Evolutionary conservation across 352 stramenopile species (phyloP), one percentile per base, ranked within the genome.

Genomic region (Pythium angustatum): DNA sequence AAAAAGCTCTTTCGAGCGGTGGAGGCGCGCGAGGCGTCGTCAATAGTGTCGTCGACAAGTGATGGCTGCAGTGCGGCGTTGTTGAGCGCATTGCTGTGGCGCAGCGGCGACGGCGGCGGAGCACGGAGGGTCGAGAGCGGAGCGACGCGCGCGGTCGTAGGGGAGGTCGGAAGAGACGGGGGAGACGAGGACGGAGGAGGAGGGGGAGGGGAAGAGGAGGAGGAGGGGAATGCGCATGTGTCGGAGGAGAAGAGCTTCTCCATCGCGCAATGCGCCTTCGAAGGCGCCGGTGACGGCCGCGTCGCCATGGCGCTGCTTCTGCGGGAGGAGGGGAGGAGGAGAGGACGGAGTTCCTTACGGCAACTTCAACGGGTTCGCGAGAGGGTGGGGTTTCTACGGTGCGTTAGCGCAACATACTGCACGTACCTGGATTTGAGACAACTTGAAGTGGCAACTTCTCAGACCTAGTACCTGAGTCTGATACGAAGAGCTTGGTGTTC

Each of bases 11-110:
- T 44, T 9, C 21, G 38, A 27, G n/a, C 54, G 4, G 15, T 19
- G 3, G 48, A 22, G 1, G 62, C 30, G 26, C 62, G 62, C 9
- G 62, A 48, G 53, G 55, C 63, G 11, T 54, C 47, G 7, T 64
- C 54, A 26, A 21, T 24, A 2, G 53, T 30, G 45, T 69, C 62
- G 15, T 48, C 53, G 11, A 62, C 53, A 27, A 68, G 44, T 21
- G 61, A 62, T 5, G 44, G 53, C 44, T 61, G 60, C 40, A 57
- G 31, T 31, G 51, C 60, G 22, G 41, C 51, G 5, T 28, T 67
- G 31, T 59, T 66, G 17, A 66, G 47, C 21, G 40, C 60, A 33
- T 67, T 67, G 10, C 38, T 34, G 22, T 67, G 60, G 58, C 36
- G 58, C 49, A 53, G 38, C 19, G 60, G 50, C 41, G 60, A 60